Base-by-base conservation (phyloP, 2,329 filamentous ascomycete genomes). In the Colletotrichum musae region DNA sequence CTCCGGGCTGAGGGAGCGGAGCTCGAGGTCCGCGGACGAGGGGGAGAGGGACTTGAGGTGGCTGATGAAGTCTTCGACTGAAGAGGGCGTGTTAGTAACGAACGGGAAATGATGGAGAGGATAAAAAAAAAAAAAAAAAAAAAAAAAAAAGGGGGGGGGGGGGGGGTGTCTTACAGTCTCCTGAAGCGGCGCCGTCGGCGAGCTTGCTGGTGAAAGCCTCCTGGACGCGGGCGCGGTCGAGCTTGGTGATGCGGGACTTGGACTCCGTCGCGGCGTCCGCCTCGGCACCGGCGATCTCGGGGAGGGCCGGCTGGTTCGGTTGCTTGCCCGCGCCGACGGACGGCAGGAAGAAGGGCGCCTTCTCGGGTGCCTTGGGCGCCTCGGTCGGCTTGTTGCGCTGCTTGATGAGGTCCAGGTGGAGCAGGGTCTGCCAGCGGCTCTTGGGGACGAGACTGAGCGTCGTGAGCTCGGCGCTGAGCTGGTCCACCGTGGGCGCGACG, bases 311-410 rank as follows among this genome's bases (percentile, higher is more conserved):
- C 36, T 75, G 72, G 21, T 64, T n/a, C 26, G 75, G 72, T 18
- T 75, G 75, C 21, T 74, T 68, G 54, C 72, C 54, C 13, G 78
- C 80, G 6, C 86, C 85, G 5, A 92, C 83, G 0, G 92, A 92
- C 0, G 94, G 94, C 4, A 98, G 86, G 85, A 98, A 98, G 85
- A 98, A 98, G 0, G 96, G 97, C 0, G 95, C 95, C 77, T 97
- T 97, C 78, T 98, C 94, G 0, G 96, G 96, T 6, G 91, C 88
- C 82, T 98, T 98, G 16, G 95, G 95, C 0, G 95, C 89, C 79
- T 98, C 94, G 73, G 91, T 95, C 0, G 97, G 96, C 80, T 96
- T 97, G 82, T 99, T 99, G 70, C 96, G 93, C 80, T 94, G 90
- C 82, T 95, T 93, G 78, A 99, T 97, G 28, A 94, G 84, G 77